phyloP scores from a whole-genome alignment of 371 early-diverging fungal genomes.

The Saksenaea oblongispora region DNA sequence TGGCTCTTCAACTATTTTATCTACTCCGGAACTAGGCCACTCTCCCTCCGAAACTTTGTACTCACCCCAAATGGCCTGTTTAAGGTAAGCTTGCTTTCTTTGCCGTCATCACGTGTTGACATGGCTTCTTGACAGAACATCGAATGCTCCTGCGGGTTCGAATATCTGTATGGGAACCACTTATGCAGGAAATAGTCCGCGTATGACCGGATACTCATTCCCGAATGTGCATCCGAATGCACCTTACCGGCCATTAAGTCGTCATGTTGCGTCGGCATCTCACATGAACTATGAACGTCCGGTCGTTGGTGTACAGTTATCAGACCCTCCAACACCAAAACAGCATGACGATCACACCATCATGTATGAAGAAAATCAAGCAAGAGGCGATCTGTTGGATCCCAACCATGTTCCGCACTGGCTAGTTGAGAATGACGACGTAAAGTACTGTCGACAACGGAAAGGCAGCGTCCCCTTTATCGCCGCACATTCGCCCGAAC shows the following conservation, averaged over 20 bases:
- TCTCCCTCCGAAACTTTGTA: slow-evolving; percentile 32
- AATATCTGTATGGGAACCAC: background rate
- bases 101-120: slow-evolving; percentile 19
- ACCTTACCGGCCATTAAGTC: slow-evolving; percentile 29
- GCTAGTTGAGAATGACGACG: background rate
- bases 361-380: slow-evolving; percentile 14
- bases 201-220: slow-evolving; percentile 10
- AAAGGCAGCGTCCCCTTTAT: slow-evolving; percentile 13
- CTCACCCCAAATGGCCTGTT: slow-evolving; percentile 11
- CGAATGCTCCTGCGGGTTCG: slow-evolving; percentile 1
- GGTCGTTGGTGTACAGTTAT: slow-evolving; percentile 31
- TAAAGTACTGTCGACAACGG: slow-evolving; percentile 9
- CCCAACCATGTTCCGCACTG: slow-evolving; percentile 7
- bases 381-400: slow-evolving; percentile 14
- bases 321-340: slow-evolving; percentile 35
- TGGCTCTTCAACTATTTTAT: slow-evolving; percentile 11
- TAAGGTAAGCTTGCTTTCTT: slow-evolving; percentile 9
- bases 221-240: slow-evolving; percentile 23
- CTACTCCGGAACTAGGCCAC: slow-evolving; percentile 45
- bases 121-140: slow-evolving; percentile 15
- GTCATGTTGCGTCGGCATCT: slow-evolving; percentile 22
- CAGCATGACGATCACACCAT: slow-evolving; percentile 9
- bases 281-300: slow-evolving; percentile 1
- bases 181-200: slow-evolving; percentile 4
- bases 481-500: background rate